phyloP scores from a whole-genome alignment of 1,284 basidiomycete species.

The Irpex rosettiformis region DNA sequence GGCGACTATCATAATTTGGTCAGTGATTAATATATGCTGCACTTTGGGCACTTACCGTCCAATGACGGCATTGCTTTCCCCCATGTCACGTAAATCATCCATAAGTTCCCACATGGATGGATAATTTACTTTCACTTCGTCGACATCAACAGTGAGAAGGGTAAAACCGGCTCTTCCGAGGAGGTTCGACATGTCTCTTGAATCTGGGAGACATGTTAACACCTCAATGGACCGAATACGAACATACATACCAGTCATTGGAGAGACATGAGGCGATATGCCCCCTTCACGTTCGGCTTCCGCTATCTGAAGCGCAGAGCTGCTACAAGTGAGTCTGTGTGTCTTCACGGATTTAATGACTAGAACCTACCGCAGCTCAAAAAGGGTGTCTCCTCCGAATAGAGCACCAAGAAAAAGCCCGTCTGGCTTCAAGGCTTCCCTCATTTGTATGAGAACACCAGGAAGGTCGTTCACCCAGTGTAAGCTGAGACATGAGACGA shows the following conservation, averaged over 20 bases:
- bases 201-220: constrained; percentile 48
- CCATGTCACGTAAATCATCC: constrained; percentile 93
- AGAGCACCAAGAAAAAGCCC: constrained; percentile 95
- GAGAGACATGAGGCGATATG: constrained; percentile 91
- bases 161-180: constrained; percentile 93
- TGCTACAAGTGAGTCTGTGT: background rate
- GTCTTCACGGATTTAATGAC: too few species aligned
- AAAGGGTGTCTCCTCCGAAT: constrained; percentile 95
- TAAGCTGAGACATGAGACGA: constrained; percentile 87
- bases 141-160: constrained; percentile 91
- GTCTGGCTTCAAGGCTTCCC: constrained; percentile 84
- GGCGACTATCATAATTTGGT: constrained; percentile 43
- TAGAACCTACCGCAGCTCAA: constrained; percentile 74
- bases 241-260: constrained; percentile 82
- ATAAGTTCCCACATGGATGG: constrained; percentile 97
- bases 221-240: background rate
- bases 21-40: background rate
- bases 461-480: constrained; percentile 99
- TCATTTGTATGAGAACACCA: constrained; percentile 88
- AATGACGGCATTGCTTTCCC: constrained; percentile 90
- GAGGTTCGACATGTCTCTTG: constrained; percentile 87
- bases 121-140: constrained; percentile 90
- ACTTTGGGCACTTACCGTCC: constrained; percentile 50
- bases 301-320: constrained; percentile 79
- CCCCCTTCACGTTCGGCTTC: constrained; percentile 95